Evolutionary conservation across 345 rosid genomes (phyloP), one percentile per base, ranked within the genome.

Genomic region (Lumnitzera racemosa): DNA sequence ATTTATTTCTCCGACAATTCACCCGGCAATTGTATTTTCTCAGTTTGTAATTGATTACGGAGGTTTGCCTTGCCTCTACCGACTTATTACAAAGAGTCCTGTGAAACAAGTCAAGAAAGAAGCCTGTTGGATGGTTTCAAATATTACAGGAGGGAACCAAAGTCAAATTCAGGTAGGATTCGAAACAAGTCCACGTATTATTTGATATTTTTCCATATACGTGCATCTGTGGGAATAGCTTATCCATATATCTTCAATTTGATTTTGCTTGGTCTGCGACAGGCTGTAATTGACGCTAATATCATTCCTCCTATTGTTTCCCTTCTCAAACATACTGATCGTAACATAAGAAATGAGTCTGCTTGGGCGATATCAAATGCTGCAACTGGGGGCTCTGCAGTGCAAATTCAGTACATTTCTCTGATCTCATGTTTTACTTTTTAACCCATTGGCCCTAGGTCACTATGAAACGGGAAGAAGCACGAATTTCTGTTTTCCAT

Each of bases 91-190:
- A 14, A 75, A 76, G 74, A 88, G 74, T 75, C 77, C 70, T 69
- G 81, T 78, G 65, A 88, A 78, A 67, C 82, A 83, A 59, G 83
- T 85, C 6, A 85, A 88, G 72, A 83, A 81, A 53, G 91, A 84
- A 73, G 91, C 95, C 51, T 88, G 95, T 76, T 83, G 95, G 95
- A 85, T 88, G 47, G 79, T 89, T 65, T 82, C 96, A 52, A 88
- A 88, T 78, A 83, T 88, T 56, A 88, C 92, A 58, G 96, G 90
- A 47, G 90, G 96, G 51, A 86, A 80, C 64, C 71, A 58, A 70
- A 46, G 55, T 76, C 96, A 86, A 70, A 83, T 46, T 31, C 70
- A 58, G 50, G 56, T 62, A 23, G 16, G 15, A 11, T 13, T 12
- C 5, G 3, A 41, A 12, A n/a, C 17, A 23, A 62, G n/a, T 15